These are phyloP conservation scores for Phascolomyces articulosus DNA, from an alignment of 371 early-diverging fungal species.

Conservation along the genomic window DNA sequence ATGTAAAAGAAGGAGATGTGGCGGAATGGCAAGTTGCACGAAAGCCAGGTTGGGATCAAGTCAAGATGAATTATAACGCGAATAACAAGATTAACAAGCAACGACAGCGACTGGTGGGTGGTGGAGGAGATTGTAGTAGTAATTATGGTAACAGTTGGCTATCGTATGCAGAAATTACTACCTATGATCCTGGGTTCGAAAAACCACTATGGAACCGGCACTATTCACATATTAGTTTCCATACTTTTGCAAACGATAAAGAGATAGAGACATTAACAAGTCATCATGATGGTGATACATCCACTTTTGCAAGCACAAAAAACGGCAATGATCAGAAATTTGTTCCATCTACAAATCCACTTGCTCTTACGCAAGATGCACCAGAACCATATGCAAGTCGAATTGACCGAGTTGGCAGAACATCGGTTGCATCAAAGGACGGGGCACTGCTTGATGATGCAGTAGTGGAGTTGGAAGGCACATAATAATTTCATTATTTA, in stretches of 20 bases:
- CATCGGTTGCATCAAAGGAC: constrained; percentile 27
- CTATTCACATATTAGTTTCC: constrained; percentile 46
- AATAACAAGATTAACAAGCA: constrained; percentile 37
- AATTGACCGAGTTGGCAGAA: constrained; percentile 40
- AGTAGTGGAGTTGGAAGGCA: constrained; percentile 46
- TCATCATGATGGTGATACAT: too few relatives aligned
- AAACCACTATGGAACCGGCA: constrained; percentile 50
- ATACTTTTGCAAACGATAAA: constrained; percentile 29
- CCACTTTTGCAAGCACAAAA: too few relatives aligned
- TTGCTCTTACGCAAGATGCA: constrained; percentile 44
- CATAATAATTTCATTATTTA: background rate
- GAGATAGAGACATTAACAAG: too few relatives aligned
- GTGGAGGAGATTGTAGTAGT: too few relatives aligned
- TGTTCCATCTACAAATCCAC: constrained; percentile 38
- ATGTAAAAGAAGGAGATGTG: constrained; percentile 55
- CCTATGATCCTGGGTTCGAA: constrained; percentile 39
- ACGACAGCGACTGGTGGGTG: background rate
- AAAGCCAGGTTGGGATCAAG: constrained; percentile 46
- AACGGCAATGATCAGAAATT: background rate
- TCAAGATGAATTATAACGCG: constrained; percentile 32
- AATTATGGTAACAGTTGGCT: constrained; percentile 49
- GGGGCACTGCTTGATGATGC: constrained; percentile 48
- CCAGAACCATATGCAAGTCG: constrained; percentile 48
- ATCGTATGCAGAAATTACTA: constrained; percentile 57
- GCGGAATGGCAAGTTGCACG: constrained; percentile 62